These are phyloP conservation scores for Rutstroemia sp. DNA, from an alignment of 2,329 filamentous ascomycete species.

Conservation along the genomic window DNA sequence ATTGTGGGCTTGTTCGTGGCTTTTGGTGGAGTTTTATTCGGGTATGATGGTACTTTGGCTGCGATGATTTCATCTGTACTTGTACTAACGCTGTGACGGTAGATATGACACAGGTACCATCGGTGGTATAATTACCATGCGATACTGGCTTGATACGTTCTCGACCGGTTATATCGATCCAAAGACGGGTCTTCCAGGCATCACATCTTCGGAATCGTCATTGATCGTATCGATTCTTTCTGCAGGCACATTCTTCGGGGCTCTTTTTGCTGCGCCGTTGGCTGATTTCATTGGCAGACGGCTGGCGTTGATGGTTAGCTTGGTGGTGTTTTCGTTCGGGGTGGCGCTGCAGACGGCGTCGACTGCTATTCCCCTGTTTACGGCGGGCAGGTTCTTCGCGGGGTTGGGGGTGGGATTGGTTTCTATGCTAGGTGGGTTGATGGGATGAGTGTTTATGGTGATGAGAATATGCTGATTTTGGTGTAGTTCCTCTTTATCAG, in stretches of 20 bases:
- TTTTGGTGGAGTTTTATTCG: constrained; percentile 53
- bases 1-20: constrained; percentile 53
- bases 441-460: not conserved
- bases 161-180: constrained; percentile 43
- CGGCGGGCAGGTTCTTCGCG: constrained; percentile 68
- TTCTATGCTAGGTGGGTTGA: constrained; percentile 49
- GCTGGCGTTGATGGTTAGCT: constrained; percentile 60
- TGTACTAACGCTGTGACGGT: not conserved
- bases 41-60: constrained; percentile 28
- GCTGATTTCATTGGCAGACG: constrained; percentile 37
- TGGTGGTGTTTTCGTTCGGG: constrained; percentile 57
- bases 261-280: constrained; percentile 33
- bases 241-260: constrained; percentile 67
- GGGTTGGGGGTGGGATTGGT: constrained; percentile 68
- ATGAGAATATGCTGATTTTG: not conserved
- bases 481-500: constrained; percentile 3
- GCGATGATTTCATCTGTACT: not conserved
- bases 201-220: constrained; percentile 49
- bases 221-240: constrained; percentile 66
- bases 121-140: constrained; percentile 49
- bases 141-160: constrained; percentile 41
- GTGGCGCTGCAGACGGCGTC: constrained; percentile 61
- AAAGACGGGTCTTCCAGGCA: constrained; percentile 34
- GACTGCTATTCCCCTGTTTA: constrained; percentile 53
- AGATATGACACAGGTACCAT: constrained; percentile 54